Evolutionary conservation across 768 basidiomycete genomes (phyloP), one percentile per base, ranked within the genome.

Genomic region (Strobilomyces confusus): DNA sequence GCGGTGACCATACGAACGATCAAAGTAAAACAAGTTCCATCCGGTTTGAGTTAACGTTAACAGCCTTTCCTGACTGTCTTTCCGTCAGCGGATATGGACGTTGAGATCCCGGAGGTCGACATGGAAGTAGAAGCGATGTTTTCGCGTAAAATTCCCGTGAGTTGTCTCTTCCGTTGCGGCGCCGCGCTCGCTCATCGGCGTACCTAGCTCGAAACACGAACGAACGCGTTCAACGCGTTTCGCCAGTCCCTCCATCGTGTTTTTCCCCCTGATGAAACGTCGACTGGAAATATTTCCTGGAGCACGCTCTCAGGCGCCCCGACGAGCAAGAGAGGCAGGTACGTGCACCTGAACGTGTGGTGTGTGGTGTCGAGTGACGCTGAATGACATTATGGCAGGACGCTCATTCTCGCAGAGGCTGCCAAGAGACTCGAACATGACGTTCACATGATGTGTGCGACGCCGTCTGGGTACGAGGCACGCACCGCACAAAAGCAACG

Each of bases 371-470:
- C 15, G 33, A 34, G 5, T n/a, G n/a, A n/a, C n/a, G n/a, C n/a
- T n/a, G n/a, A n/a, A 34, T 34, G 15, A 11, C 13, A 12, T 26
- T 6, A 12, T 12, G 9, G 8, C 38, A 84, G 83, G 60, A 66
- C 70, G 45, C 59, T 69, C 20, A 61, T 78, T 12, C 60, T 86
- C 15, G 72, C 70, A 23, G 55, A 64, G 33, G 68, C 71, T 3
- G 79, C 83, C 5, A 72, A 66, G 48, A 68, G 71, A 30, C 64
- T 83, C 9, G 86, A 87, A 53, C 76, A 78, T 52, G 66, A 54
- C 5, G 72, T 70, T 2, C 73, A 79, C 40, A 72, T 75, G 1
- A 74, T 84, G 70, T 78, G 77, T 15, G 75, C 75, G 40, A 83
- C 81, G 1, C 57, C 63, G 9, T 66, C 69, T 2, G 83, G 84